Evolutionary conservation across 495 filamentous ascomycete species (phyloP), one percentile per base, ranked within the genome.

Genomic region (Sordaria brevicollis): DNA sequence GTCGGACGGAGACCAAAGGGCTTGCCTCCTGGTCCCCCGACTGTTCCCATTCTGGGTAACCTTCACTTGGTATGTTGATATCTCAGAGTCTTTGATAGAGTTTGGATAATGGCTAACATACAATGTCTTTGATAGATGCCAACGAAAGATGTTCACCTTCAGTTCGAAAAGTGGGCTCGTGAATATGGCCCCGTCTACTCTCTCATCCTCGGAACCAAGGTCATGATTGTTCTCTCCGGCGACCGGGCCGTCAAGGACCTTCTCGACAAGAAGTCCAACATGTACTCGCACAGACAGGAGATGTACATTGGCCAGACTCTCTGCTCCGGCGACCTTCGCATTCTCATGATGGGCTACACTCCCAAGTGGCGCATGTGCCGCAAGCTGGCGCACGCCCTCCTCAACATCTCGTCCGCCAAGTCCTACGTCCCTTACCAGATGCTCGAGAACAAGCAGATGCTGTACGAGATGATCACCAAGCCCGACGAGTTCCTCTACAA

Each of bases 341-440:
- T 77, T 38, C 67, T 80, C 33, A 76, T 80, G 71, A 79, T 82
- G 79, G 74, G 68, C 5, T 83, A 85, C 67, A 75, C 73, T 5
- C 72, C 76, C 3, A 75, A 68, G 38, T 84, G 82, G 82, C 77
- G 80, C 49, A 79, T 73, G 76, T 73, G 77, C 67, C 81, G 83
- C 65, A 82, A 81, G 71, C 74, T 83, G 62, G 73, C 81, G 1
- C 83, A 85, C 74, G 74, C 79, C 21, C 71, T 84, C 4, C 77
- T 86, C 41, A 84, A 84, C 76, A 72, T 83, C 62, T 73, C 76
- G 9, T 73, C 75, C 17, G 76, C 80, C 43, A 76, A 76, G 73
- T 76, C 80, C 19, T 83, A 84, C 73, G 79, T 86, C 8, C 84
- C 84, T 7, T 86, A 86, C 75, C 84, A 86, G 72, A 77, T 83